Base-by-base conservation (phyloP, 2,329 filamentous ascomycete genomes). In the Aureobasidium mangrovei region DNA sequence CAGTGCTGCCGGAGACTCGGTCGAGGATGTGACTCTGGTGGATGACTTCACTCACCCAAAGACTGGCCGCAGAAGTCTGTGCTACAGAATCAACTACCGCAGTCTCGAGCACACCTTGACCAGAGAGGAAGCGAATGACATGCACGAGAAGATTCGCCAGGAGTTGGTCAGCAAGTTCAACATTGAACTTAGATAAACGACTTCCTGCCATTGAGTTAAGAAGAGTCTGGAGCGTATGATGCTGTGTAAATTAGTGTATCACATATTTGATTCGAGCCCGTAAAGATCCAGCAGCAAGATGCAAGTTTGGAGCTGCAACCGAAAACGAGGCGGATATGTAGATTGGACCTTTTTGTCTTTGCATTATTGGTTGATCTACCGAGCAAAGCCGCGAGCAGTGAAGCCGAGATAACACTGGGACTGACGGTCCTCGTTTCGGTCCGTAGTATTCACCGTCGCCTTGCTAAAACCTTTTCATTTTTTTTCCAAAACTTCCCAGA, bases 81-180 rank as follows among this genome's bases (percentile, higher is more conserved):
- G 89, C 71, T 98, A 96, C 70, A 80, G 91, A 59, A 85, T 97
- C 70, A 91, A 91, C 67, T 98, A 98, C 72, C 81, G 93, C 60
- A 95, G 90, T 69, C 73, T 95, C 61, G 91, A 96, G 75, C 80
- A 86, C 65, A 98, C 91, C 1, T 73, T 98, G 68, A 95, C 86
- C 7, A 93, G 90, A 62, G 76, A 80, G 35, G 88, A 95, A 75
- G 81, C 83, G 8, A 94, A 94, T 66, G 70, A 75, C 41, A 71
- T 95, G 65, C 91, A 98, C 68, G 76, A 82, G 47, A 69, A 75
- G 60, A 84, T 97, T 42, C 74, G 77, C 40, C 64, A 72, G 58
- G 77, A 80, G 60, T 72, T 97, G 59, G 83, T 87, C 2, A 72
- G 79, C 57, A 81, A 81, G 61, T 74, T 95, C 56, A 86, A 86